Evolutionary conservation across 768 basidiomycete species (phyloP).

Genomic region (Tremella fuciformis): DNA sequence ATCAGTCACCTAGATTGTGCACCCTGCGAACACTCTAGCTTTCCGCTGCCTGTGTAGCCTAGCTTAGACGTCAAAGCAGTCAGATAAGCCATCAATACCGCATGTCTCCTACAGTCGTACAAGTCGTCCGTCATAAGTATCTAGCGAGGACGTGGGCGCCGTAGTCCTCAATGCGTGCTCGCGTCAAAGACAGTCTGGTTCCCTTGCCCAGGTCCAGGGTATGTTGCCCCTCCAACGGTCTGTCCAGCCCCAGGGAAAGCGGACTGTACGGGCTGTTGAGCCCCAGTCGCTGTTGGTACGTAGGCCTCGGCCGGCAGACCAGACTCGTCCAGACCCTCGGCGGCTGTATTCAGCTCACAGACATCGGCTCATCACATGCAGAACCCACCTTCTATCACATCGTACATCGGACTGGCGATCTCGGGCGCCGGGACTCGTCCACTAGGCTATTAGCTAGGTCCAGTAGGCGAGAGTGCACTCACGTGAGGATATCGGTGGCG

Average conservation of each 20-base stretch:
- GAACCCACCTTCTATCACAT: slow-evolving; percentile 72
- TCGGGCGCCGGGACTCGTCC: slow-evolving; percentile 97
- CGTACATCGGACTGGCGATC: slow-evolving; percentile 85
- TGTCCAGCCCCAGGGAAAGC: slow-evolving; percentile 18
- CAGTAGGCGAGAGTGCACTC: slow-evolving; percentile 20
- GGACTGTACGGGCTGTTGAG: slow-evolving; percentile 19
- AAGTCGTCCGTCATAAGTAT: too few species aligned
- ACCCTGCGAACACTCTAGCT: too few species aligned
- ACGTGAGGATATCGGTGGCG: slow-evolving; percentile 75
- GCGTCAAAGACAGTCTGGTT: slow-evolving; percentile 44
- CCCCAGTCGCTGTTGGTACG: slow-evolving; percentile 59
- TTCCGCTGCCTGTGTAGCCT: too few species aligned
- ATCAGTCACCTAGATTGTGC: too few species aligned
- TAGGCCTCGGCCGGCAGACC: slow-evolving; percentile 75
- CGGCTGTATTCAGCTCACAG: slow-evolving; percentile 55
- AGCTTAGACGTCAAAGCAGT: too few species aligned
- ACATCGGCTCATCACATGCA: neutral
- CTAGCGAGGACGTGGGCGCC: too few species aligned
- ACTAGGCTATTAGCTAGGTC: slow-evolving; percentile 49
- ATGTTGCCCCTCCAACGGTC: slow-evolving; percentile 1
- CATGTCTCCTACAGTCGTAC: too few species aligned
- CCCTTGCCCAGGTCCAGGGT: slow-evolving; percentile 19
- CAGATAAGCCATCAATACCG: too few species aligned
- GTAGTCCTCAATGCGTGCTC: too few species aligned
- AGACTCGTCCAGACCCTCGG: slow-evolving; percentile 84